Conservation (phyloP, 768 basidiomycete genomes). For the Agaricus sinodeliciosus region DNA sequence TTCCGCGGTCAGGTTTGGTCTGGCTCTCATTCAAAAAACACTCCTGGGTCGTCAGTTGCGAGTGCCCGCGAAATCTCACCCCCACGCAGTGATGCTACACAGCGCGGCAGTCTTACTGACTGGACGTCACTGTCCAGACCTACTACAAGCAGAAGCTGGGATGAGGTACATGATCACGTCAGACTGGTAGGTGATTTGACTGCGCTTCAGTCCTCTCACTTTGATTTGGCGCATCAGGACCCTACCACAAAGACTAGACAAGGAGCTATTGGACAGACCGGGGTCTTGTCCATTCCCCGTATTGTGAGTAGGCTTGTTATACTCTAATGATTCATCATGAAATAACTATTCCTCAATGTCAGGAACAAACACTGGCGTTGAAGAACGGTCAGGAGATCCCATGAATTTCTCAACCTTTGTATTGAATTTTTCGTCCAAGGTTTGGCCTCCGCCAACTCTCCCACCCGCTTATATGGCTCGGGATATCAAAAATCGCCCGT, state of each 20-base stretch:
- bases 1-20: constrained; percentile 52
- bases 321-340: too few species aligned
- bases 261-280: constrained; percentile 3
- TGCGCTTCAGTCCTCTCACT: neutral
- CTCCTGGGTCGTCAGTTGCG: constrained; percentile 55
- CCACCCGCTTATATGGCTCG: constrained; percentile 22
- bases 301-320: constrained; percentile 1
- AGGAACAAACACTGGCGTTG: constrained; percentile 8
- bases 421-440: neutral
- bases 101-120: constrained; percentile 41
- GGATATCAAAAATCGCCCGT: constrained; percentile 8
- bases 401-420: neutral
- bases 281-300: constrained; percentile 4
- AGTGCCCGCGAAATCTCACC: constrained; percentile 44
- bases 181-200: neutral
- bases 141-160: constrained; percentile 49
- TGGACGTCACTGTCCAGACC: constrained; percentile 46
- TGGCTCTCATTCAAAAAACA: constrained; percentile 47
- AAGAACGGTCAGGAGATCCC: constrained; percentile 2
- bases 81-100: constrained; percentile 37
- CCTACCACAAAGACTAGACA: constrained; percentile 3
- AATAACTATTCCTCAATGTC: too few species aligned
- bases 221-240: neutral
- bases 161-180: constrained; percentile 27
- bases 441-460: constrained; percentile 27